These are phyloP conservation scores for Tremellales sp. DNA, from an alignment of 1,284 basidiomycete species.

Conservation along the genomic window DNA sequence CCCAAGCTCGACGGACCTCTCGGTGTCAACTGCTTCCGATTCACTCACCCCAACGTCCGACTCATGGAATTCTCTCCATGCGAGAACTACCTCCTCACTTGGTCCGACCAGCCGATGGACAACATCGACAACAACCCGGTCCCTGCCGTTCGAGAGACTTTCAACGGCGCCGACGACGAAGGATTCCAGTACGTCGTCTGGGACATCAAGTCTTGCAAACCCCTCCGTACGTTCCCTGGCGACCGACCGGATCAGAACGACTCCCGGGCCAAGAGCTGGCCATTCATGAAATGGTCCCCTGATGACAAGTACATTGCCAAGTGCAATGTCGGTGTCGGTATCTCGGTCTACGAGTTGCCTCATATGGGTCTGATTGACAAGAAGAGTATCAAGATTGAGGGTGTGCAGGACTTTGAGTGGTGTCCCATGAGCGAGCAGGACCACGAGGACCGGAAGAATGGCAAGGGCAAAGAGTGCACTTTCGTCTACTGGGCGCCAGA, in stretches of 20 bases:
- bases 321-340: slow-evolving; percentile 81
- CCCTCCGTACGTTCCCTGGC: slow-evolving; percentile 86
- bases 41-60: slow-evolving; percentile 92
- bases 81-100: slow-evolving; percentile 96
- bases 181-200: slow-evolving; percentile 97
- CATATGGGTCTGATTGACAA: slow-evolving; percentile 92
- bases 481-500: slow-evolving; percentile 98
- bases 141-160: slow-evolving; percentile 52
- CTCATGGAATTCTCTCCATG: slow-evolving; percentile 97
- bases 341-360: slow-evolving; percentile 94
- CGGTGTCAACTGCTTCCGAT: slow-evolving; percentile 56
- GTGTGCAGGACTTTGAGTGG: slow-evolving; percentile 99
- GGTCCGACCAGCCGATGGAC: slow-evolving; percentile 92
- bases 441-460: slow-evolving; percentile 64
- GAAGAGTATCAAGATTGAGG: slow-evolving; percentile 97
- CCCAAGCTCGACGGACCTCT: slow-evolving; percentile 44
- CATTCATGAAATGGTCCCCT: slow-evolving; percentile 93
- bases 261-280: slow-evolving; percentile 60
- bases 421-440: slow-evolving; percentile 90
- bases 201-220: slow-evolving; percentile 90
- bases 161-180: slow-evolving; percentile 76
- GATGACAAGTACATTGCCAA: slow-evolving; percentile 95
- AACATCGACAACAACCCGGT: slow-evolving; percentile 70
- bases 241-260: slow-evolving; percentile 54
- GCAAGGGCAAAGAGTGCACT: slow-evolving; percentile 72